Conservation (phyloP, 352 stramenopile genomes). For the Pythium rishiriense region DNA sequence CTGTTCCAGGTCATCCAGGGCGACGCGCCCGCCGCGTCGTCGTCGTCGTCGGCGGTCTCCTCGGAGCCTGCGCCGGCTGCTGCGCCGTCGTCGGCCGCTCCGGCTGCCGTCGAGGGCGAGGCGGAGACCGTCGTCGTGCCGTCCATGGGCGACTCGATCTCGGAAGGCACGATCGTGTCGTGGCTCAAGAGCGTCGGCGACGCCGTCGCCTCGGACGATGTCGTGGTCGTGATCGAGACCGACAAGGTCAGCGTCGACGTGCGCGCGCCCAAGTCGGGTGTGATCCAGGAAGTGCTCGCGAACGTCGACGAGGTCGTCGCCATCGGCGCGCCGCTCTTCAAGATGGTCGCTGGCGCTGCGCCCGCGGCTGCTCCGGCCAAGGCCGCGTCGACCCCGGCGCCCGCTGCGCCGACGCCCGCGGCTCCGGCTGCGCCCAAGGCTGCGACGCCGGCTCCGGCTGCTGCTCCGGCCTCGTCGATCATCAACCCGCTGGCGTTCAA, state of each 20-base stretch:
- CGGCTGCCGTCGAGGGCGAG: constrained; percentile 28
- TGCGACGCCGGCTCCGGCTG: constrained; percentile 15
- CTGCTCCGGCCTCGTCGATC: constrained; percentile 26
- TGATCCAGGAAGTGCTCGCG: constrained; percentile 90
- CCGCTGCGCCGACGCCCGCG: constrained; percentile 27
- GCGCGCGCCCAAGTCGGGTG: constrained; percentile 83
- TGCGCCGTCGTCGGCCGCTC: constrained; percentile 12
- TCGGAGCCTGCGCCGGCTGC: constrained; percentile 20
- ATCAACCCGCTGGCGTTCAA: constrained; percentile 53
- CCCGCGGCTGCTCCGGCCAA: constrained; percentile 25
- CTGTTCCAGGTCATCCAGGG: constrained; percentile 94
- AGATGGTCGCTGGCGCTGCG: constrained; percentile 77
- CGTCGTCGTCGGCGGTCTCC: constrained; percentile 8
- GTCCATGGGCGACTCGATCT: constrained; percentile 95
- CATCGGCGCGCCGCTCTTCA: constrained; percentile 92
- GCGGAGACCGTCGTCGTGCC: constrained; percentile 68
- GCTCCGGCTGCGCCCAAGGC: constrained; percentile 22
- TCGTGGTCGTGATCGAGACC: constrained; percentile 96
- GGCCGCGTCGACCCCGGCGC: constrained; percentile 24
- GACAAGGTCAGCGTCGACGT: constrained; percentile 94
- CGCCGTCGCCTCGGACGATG: constrained; percentile 92
- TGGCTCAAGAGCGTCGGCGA: constrained; percentile 93
- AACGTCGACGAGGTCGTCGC: constrained; percentile 95
- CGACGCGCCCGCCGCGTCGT: constrained; percentile 32
- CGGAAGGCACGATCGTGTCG: constrained; percentile 95